These are phyloP conservation scores for Lumnitzera littorea DNA, from an alignment of 345 rosid genomes.

Conservation along the genomic window DNA sequence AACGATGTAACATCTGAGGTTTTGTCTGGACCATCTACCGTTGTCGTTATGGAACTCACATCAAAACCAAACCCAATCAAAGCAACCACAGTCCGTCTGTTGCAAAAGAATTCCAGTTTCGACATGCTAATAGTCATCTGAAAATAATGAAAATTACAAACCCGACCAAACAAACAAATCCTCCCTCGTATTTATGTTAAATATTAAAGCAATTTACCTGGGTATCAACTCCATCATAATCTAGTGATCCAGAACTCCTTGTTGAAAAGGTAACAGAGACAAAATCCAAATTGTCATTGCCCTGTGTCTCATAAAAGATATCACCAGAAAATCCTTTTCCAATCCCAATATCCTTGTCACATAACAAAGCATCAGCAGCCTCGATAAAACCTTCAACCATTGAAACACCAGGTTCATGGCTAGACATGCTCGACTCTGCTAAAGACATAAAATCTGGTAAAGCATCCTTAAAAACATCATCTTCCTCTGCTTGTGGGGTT, in stretches of 20 bases:
- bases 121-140: slow-evolving; percentile 99
- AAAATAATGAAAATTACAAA: slow-evolving; percentile 14
- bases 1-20: slow-evolving; percentile 32
- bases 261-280: slow-evolving; percentile 75
- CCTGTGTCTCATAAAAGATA: slow-evolving; percentile 83
- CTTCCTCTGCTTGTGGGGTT: slow-evolving; percentile 53
- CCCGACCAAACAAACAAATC: slow-evolving; percentile 6
- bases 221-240: slow-evolving; percentile 86
- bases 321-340: slow-evolving; percentile 54
- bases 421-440: slow-evolving; percentile 44
- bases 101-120: slow-evolving; percentile 89
- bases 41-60: slow-evolving; percentile 37
- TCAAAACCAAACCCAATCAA: slow-evolving; percentile 90
- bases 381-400: slow-evolving; percentile 22
- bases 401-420: slow-evolving; percentile 35
- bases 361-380: slow-evolving; percentile 33
- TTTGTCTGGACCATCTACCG: slow-evolving; percentile 25
- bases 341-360: slow-evolving; percentile 37
- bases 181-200: slow-evolving; percentile 8
- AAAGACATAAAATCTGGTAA: slow-evolving; percentile 73
- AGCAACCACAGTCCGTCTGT: slow-evolving; percentile 92
- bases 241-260: slow-evolving; percentile 65
- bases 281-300: slow-evolving; percentile 62
- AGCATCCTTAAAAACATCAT: slow-evolving; percentile 83
- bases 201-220: slow-evolving; percentile 49